Evolutionary conservation across 495 filamentous ascomycete species (phyloP), one percentile per base, ranked within the genome.

Genomic region (Cudoniella acicularis): DNA sequence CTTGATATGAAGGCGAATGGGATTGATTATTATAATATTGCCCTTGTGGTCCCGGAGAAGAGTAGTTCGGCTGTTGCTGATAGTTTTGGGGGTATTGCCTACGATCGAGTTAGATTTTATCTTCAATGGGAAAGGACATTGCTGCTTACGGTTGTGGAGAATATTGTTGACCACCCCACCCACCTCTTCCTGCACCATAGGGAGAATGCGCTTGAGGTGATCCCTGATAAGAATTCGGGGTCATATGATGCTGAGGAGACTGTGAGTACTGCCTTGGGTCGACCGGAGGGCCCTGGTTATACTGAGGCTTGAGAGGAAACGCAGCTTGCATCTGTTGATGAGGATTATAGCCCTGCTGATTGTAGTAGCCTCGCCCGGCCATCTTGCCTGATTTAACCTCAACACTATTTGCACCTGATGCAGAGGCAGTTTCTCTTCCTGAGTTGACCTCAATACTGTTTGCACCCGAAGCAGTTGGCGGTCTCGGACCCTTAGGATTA

Each of bases 131-230:
- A 56, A 49, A 49, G 2, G 17, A 21, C 18, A 10, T 24, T 55
- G 2, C 4, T 47, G 24, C 47, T 59, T 52, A 63, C 72, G 83
- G 80, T 60, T 82, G 83, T 47, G 79, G 79, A 43, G 75, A 78
- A 64, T 83, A 84, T 42, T 77, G 76, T 64, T 79, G 79, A 53
- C 73, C n/a, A n/a, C n/a, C 74, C 74, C 85, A 83, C 23, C 80
- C 79, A 21, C 81, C 81, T 63, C 83, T 75, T 25, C 78, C 76
- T 53, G 71, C 70, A 40, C 72, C 73, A 69, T 86, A 86, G 1
- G 88, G 86, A 23, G 88, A 91, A 49, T 81, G 78, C 9, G 82
- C 78, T 41, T 82, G 82, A 36, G 89, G 88, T 10, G 86, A 91
- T 21, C 79, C 82, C 60, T 73, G 77, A 30, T 63, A 60, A 9